A percentile compares a stretch with the other conserved stretches of the same genome.
These are phyloP conservation scores for Pleurotus tuoliensis DNA, from an alignment of 768 basidiomycete species.

Conservation along the genomic window DNA sequence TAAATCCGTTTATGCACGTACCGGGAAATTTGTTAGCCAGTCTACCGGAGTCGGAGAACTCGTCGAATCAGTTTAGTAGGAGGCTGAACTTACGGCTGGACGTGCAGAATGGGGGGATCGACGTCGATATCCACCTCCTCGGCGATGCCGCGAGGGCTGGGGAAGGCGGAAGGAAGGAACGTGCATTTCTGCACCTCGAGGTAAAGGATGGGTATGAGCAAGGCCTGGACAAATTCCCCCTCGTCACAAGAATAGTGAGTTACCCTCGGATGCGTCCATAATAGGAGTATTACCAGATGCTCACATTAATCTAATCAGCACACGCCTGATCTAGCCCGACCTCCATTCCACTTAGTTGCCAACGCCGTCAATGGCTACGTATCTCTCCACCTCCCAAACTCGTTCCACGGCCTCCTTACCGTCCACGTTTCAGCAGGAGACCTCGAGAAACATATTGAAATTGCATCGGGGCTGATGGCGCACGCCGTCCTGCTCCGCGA, in stretches of 20 bases:
- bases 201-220: constrained; percentile 19
- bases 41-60: constrained; percentile 26
- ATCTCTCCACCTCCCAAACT: constrained; percentile 35
- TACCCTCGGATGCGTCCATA: not conserved
- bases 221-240: constrained; percentile 19
- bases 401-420: constrained; percentile 38
- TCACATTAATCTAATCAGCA: constrained; percentile 20
- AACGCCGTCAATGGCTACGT: constrained; percentile 25
- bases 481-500: constrained; percentile 29
- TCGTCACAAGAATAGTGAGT: constrained; percentile 37
- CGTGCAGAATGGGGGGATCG: constrained; percentile 37
- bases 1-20: constrained; percentile 38
- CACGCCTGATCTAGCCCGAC: constrained; percentile 29
- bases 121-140: constrained; percentile 33
- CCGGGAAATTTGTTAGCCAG: constrained; percentile 36
- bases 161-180: not conserved
- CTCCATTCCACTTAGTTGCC: constrained; percentile 29
- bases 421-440: constrained; percentile 33
- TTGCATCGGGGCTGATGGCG: constrained; percentile 24
- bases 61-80: constrained; percentile 9
- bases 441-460: constrained; percentile 15
- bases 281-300: not conserved
- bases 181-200: constrained; percentile 24
- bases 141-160: constrained; percentile 11
- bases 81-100: constrained; percentile 38